Evolutionary conservation across 495 filamentous ascomycete genomes (phyloP), one percentile per base, ranked within the genome.

Genomic region (Entonaema liquescens): DNA sequence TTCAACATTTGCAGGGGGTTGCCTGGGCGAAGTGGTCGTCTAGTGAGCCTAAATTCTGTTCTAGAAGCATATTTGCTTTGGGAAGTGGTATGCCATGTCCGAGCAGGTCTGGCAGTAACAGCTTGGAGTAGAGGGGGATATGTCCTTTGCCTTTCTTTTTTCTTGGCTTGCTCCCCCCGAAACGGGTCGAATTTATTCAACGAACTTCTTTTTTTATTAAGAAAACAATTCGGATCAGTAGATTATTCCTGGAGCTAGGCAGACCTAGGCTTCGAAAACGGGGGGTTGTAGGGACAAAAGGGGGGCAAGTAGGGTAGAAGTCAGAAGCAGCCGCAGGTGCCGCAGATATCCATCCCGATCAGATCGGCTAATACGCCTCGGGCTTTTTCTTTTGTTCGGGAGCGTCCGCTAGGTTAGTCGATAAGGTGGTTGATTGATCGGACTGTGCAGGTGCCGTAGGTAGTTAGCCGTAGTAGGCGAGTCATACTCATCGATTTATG

Each of bases 51-150:
- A 65, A 62, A 60, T 59, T 73, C 71, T 66, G 44, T 73, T 71
- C 44, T 52, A 69, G 35, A 65, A 72, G 62, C 68, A 65, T 69
- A 36, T 66, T 72, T 70, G 65, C 71, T 65, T 68, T 65, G 52
- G 62, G 40, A 31, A 57, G 58, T 58, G 59, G 28, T 50, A 21
- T 65, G 53, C 56, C 68, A 65, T 60, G 70, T 56, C 65, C 59
- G 23, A 49, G 60, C 38, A 21, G 64, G 68, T 54, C 66, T 68
- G 63, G 61, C 59, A 71, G 62, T 63, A 47, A 53, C 62, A 62
- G 65, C 63, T 75, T 76, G 75, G 68, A 77, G 75, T 76, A 76
- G 73, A 67, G 64, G 66, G 66, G 61, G 66, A 50, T 61, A 57
- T 31, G 50, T 59, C 52, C 67, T 74, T 67, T 63, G 59, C 64